Evolutionary conservation across 2,329 filamentous ascomycete species (phyloP), one percentile per base, ranked within the genome.

Genomic region (Ambrosiella xylebori): DNA sequence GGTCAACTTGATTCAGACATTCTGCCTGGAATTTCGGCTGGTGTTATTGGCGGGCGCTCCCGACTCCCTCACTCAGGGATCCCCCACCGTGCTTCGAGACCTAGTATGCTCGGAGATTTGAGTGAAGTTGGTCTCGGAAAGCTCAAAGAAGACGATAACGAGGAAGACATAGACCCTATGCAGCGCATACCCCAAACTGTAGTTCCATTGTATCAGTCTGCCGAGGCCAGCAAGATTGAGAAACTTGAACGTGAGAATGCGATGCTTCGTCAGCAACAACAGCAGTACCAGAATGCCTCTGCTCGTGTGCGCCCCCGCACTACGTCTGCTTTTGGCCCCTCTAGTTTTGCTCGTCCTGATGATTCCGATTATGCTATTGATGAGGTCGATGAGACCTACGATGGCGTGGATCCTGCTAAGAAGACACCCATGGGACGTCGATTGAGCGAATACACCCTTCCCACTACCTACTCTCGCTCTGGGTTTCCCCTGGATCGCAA

Each of bases 1-100:
- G 90, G 90, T 3, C 90, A 96, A 67, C 75, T 89, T 61, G 89
- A 95, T 57, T 78, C 83, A 0, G 86, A 91, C 60, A 71, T 71
- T 1, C 64, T 71, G 12, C 65, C 69, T 2, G 64, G 72, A 35
- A 65, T 70, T 1, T 71, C 69, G 58, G 68, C 75, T 2, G 71
- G 77, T 3, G 70, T 77, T 2, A 70, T 76, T 19, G 68, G 80
- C 11, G 73, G 76, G n/a, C 74, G 79, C 53, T 70, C 75, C 54
- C 75, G 78, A 54, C 65, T 73, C 2, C 63, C 62, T 40, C 81
- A 84, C 62, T 78, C 85, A 36, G 83, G 79, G 60, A 74, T 94
- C 38, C 86, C 91, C 64, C 86, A 93, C 67, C 81, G 88, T 40
- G 86, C 87, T 3, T 94, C 89, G 12, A 81, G 84, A 56, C 84